Percentiles rank a stretch among this genome's conserved stretches.
phyloP scores from a whole-genome alignment of 768 basidiomycete species.

The Termitomyces sp. region DNA sequence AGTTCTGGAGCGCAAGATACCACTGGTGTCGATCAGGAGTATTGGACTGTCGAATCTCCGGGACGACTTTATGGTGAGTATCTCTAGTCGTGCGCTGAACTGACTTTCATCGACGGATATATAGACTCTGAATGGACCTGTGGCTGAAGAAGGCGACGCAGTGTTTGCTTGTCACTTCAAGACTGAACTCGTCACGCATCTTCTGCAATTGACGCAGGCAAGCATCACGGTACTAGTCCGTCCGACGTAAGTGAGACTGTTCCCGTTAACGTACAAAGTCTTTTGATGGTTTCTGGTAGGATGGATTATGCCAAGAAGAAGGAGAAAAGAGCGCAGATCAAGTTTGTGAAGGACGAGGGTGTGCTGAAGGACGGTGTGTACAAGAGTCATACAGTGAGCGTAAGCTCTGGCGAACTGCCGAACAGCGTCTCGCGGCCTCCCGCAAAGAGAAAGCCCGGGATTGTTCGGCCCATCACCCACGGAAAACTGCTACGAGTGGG shows the following conservation, averaged over 20 bases:
- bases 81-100: background rate
- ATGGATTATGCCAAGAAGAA: conserved; percentile 95
- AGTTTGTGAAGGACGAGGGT: conserved; percentile 86
- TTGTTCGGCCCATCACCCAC: conserved; percentile 78
- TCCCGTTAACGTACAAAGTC: background rate
- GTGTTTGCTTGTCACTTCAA: conserved; percentile 91
- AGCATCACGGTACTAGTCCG: conserved; percentile 68
- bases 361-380: conserved; percentile 75
- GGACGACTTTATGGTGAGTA: conserved; percentile 90
- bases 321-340: conserved; percentile 86
- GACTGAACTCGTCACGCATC: conserved; percentile 83
- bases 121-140: conserved; percentile 66
- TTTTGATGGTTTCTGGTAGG: conserved; percentile 30
- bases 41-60: conserved; percentile 84
- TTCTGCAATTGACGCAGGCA: conserved; percentile 77
- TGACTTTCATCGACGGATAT: background rate
- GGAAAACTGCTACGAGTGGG: conserved; percentile 77
- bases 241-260: conserved; percentile 57
- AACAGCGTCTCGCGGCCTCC: conserved; percentile 78
- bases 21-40: conserved; percentile 80
- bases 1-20: conserved; percentile 81
- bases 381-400: conserved; percentile 89
- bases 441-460: conserved; percentile 84
- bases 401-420: conserved; percentile 83
- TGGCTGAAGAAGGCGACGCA: conserved; percentile 92